These are phyloP conservation scores for Fusarium sp. DNA, from an alignment of 2,329 filamentous ascomycete species.

Conservation along the genomic window DNA sequence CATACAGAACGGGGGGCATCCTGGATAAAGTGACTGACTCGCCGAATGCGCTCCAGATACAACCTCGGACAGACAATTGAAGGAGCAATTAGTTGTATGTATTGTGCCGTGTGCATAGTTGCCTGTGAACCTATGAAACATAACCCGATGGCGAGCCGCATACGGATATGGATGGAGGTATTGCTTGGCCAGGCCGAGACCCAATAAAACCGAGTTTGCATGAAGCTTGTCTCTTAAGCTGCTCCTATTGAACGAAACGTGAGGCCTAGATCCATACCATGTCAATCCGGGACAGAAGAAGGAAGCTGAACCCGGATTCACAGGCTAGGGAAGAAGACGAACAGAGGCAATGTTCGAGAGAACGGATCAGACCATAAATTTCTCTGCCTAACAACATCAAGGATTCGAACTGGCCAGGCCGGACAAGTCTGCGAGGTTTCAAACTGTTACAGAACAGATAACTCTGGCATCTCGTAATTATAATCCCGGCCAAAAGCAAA, in stretches of 20 bases:
- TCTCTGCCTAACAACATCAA: not conserved
- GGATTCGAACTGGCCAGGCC: not conserved
- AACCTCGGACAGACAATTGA: slow-evolving; percentile 7
- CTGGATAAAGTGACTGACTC: slow-evolving; percentile 6
- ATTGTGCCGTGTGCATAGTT: slow-evolving; percentile 27
- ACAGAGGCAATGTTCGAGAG: slow-evolving; percentile 1
- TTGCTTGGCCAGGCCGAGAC: slow-evolving; percentile 26
- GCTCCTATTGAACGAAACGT: slow-evolving; percentile 19
- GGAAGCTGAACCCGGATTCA: slow-evolving; percentile 10
- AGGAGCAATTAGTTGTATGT: slow-evolving; percentile 13
- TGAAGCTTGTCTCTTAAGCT: slow-evolving; percentile 11
- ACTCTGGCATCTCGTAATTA: slow-evolving; percentile 8
- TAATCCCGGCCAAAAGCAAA: slow-evolving; percentile 13
- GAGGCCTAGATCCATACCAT: slow-evolving; percentile 17
- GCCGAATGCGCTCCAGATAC: slow-evolving; percentile 6
- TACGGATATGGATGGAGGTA: slow-evolving; percentile 17
- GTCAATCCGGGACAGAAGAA: slow-evolving; percentile 6
- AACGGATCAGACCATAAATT: not conserved
- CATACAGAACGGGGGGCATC: slow-evolving; percentile 3
- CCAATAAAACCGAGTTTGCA: slow-evolving; percentile 31
- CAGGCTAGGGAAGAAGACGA: not conserved
- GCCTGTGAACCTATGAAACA: slow-evolving; percentile 32
- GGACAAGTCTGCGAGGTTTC: not conserved
- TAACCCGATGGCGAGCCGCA: slow-evolving; percentile 42
- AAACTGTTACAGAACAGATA: not conserved